Evolutionary conservation across 2,329 filamentous ascomycete species (phyloP), one percentile per base, ranked within the genome.

Genomic region (Fusarium agapanthi): DNA sequence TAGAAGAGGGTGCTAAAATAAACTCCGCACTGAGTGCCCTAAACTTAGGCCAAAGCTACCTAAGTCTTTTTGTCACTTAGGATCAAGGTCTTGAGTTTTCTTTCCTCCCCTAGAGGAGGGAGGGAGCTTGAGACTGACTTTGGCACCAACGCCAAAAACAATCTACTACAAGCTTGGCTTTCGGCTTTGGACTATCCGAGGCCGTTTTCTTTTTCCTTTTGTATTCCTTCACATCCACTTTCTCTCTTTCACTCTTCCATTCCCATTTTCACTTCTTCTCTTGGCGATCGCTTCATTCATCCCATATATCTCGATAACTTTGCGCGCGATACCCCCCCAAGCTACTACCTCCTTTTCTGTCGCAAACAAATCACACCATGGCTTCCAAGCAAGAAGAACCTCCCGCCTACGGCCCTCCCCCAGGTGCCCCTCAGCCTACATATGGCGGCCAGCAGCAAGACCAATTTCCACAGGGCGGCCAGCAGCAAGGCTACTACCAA

Each of bases 361-460:
- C 58, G 45, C 67, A 61, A 53, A 38, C 50, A 26, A 34, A 65
- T 30, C 56, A 65, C 65, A 60, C 60, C 37, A 78, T 78, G 75
- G 75, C 75, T 58, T 76, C 81, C 74, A 86, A 88, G 78, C 76
- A 81, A 79, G 85, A 87, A 60, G 80, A 85, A 38, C 87, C 87
- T 59, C 87, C 86, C 32, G 83, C 86, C 47, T 88, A 88, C 79
- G 80, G 80, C 69, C 79, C 77, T 58, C 78, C 79, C 30, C 80
- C 81, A 40, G 77, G 81, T 64, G 75, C 80, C 50, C 81, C 86
- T 38, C 84, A 85, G 71, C 80, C 83, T 20, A 81, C 86, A 2
- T 87, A 88, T 74, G 79, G 83, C 53, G 82, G 84, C 37, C 75
- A 76, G 47, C 61, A 69, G 30, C 76, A 76, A 47, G 74, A 74